Percentiles rank a stretch among this genome's conserved stretches.
Conservation (phyloP, 345 rosid species). For the Ailanthus altissimus region DNA sequence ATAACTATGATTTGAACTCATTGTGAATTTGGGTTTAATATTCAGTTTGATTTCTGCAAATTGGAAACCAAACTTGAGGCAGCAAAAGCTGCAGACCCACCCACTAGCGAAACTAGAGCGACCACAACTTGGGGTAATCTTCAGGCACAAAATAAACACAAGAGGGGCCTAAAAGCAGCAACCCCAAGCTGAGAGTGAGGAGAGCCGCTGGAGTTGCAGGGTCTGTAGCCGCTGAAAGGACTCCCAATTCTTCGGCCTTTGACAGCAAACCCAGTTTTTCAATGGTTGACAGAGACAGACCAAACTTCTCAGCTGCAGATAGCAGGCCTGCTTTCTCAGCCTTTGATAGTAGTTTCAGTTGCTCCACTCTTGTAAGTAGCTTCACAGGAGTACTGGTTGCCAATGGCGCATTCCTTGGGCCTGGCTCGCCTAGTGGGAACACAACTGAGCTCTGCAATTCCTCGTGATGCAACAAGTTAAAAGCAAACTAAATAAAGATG, state of each 20-base stretch:
- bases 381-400: slow-evolving; percentile 47
- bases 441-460: slow-evolving; percentile 41
- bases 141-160: slow-evolving; percentile 83
- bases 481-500: no score
- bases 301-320: slow-evolving; percentile 85
- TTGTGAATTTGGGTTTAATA: not conserved
- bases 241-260: slow-evolving; percentile 86
- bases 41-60: slow-evolving; percentile 68
- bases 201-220: slow-evolving; percentile 71
- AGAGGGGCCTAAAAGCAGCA: slow-evolving; percentile 80
- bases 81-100: slow-evolving; percentile 91
- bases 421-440: slow-evolving; percentile 49
- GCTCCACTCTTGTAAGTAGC: slow-evolving; percentile 90
- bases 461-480: no score
- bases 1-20: not conserved
- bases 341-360: slow-evolving; percentile 80
- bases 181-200: slow-evolving; percentile 58
- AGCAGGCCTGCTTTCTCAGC: slow-evolving; percentile 91
- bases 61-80: slow-evolving; percentile 76
- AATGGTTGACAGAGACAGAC: slow-evolving; percentile 78
- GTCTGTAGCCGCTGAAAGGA: slow-evolving; percentile 85
- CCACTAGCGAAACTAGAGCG: slow-evolving; percentile 57
- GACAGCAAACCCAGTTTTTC: slow-evolving; percentile 93
- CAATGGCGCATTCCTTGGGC: slow-evolving; percentile 36
- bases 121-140: slow-evolving; percentile 62